Evolutionary conservation across 1,284 basidiomycete genomes (phyloP), one percentile per base, ranked within the genome.

Genomic region (Anthracocystis panici-leucophaei): DNA sequence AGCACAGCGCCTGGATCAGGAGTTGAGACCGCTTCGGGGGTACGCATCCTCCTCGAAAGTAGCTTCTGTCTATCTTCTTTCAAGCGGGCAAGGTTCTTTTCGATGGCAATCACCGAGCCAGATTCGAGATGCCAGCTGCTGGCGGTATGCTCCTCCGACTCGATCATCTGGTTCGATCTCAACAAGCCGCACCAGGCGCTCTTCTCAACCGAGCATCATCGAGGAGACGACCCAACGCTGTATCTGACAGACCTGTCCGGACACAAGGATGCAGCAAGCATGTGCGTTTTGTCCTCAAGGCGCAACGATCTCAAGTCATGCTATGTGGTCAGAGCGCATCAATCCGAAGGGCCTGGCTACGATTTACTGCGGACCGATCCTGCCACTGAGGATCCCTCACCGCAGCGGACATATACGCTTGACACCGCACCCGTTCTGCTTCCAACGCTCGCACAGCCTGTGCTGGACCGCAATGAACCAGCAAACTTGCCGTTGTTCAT

Each of bases 211-310:
- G 46, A 57, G 3, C 72, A 75, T 35, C 53, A 70, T 50, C 72
- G 72, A n/a, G 72, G 66, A n/a, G 63, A 70, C 41, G 72, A 75
- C n/a, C 56, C 66, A 14, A 66, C 72, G 9, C 59, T 75, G 18
- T 21, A 14, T 3, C 18, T 75, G 0, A 45, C 46, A 14, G 11
- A 48, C 18, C 45, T 64, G 20, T 58, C 58, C 18, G 20, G n/a
- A 11, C 12, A 10, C 9, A 31, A 18, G 16, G 8, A 18, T 20
- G n/a, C 25, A n/a, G 4, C 23, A 12, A 42, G 29, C 35, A 12
- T 58, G 55, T 65, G 63, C 58, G 21, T 33, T 7, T 20, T 71
- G 25, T 58, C 55, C 11, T 71, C 68, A 5, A 45, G 44, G 12
- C 62, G 58, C 25, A 65, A 65, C 33, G 23, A 62, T 18, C 35